A percentile compares a stretch with the other conserved stretches of the same genome.
Conservation (phyloP, 176 grass and related monocot species). For the Dactylis glomerata region DNA sequence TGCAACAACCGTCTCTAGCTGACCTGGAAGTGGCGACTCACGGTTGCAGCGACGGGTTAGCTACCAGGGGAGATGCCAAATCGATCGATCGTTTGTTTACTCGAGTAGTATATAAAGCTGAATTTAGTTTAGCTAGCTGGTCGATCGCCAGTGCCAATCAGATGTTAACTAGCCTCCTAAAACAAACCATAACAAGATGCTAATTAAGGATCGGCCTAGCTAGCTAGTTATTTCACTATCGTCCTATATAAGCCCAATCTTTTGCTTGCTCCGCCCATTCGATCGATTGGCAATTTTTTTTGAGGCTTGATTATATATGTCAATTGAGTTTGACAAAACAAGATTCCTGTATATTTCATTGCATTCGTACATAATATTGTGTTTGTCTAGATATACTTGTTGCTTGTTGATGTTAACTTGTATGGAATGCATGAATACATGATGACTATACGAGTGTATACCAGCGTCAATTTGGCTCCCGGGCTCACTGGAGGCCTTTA, state of each 20-base stretch:
- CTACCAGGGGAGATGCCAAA: not conserved
- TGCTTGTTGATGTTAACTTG: too few species aligned
- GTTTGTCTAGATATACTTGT: too few species aligned
- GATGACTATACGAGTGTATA: too few species aligned
- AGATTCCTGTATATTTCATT: not conserved
- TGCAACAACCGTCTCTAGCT: conserved; percentile 34
- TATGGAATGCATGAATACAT: too few species aligned
- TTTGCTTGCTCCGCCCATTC: not conserved
- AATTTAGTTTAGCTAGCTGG: not conserved
- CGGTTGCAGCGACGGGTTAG: conserved; percentile 23
- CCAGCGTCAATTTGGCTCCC: too few species aligned
- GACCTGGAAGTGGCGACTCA: conserved; percentile 15
- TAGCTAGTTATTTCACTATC: not conserved
- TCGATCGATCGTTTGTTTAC: conserved; percentile 1
- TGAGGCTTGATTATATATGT: not conserved
- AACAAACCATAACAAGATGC: not conserved
- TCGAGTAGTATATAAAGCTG: not conserved
- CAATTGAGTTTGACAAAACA: not conserved
- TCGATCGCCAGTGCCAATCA: conserved; percentile 33
- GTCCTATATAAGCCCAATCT: not conserved
- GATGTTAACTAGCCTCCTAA: not conserved
- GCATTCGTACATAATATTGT: too few species aligned
- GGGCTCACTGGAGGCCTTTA: too few species aligned
- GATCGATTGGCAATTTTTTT: not conserved
- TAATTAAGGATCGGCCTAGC: not conserved